Evolutionary conservation across 2,329 filamentous ascomycete species (phyloP).

Genomic region (Pleurostoma richardsiae): DNA sequence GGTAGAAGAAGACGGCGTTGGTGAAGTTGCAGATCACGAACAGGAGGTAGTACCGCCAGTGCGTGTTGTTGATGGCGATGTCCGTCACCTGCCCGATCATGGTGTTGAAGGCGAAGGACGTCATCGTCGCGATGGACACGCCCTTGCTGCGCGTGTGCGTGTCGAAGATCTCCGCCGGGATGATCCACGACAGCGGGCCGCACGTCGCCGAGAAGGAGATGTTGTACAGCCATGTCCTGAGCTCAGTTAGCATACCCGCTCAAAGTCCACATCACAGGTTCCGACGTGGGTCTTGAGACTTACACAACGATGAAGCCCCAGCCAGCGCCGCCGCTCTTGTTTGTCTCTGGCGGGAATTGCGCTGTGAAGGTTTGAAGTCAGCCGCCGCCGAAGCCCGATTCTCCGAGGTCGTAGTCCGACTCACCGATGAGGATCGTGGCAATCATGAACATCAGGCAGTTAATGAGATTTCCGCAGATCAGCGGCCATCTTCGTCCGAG

Average conservation of each 20-base stretch:
- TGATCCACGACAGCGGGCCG: slow-evolving; percentile 58
- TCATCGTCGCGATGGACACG: slow-evolving; percentile 70
- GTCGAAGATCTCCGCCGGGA: slow-evolving; percentile 71
- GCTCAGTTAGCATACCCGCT: not conserved
- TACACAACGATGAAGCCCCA: slow-evolving; percentile 69
- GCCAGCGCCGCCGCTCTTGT: slow-evolving; percentile 47
- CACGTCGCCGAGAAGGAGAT: slow-evolving; percentile 69
- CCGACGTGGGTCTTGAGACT: slow-evolving; percentile 3
- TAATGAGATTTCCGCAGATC: slow-evolving; percentile 67
- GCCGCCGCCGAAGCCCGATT: not conserved
- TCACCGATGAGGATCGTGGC: slow-evolving; percentile 45
- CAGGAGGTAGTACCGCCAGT: slow-evolving; percentile 43
- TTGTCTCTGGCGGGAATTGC: slow-evolving; percentile 53
- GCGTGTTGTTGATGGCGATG: slow-evolving; percentile 39
- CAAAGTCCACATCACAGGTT: not conserved
- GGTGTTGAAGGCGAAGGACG: slow-evolving; percentile 63
- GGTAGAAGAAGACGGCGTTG: slow-evolving; percentile 44
- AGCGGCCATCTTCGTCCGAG: slow-evolving; percentile 68
- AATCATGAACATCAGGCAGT: slow-evolving; percentile 68
- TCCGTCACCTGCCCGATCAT: slow-evolving; percentile 30
- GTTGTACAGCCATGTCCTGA: slow-evolving; percentile 73
- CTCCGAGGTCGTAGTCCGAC: slow-evolving; percentile 10
- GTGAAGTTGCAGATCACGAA: slow-evolving; percentile 56
- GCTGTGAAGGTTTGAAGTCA: slow-evolving; percentile 16
- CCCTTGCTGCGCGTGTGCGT: slow-evolving; percentile 70